Percentiles rank a stretch among this genome's conserved stretches.
Conservation (phyloP, 2,329 filamentous ascomycete species). For the Biscogniauxia sp. region DNA sequence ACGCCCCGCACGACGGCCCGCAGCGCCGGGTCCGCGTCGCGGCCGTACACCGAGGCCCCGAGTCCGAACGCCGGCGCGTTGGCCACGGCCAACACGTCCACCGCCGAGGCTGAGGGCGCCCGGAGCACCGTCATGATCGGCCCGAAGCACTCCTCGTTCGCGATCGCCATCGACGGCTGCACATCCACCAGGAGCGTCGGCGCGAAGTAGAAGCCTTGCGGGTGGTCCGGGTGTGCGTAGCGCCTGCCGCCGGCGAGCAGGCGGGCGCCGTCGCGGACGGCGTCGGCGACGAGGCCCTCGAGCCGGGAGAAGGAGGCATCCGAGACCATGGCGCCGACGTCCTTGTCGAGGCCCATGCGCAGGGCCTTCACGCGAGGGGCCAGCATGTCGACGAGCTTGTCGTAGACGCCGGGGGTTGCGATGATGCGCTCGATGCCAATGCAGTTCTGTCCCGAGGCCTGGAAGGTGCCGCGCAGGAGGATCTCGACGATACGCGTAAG, state of each 20-base stretch:
- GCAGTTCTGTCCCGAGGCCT: slow-evolving; percentile 95
- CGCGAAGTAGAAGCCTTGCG: slow-evolving; percentile 83
- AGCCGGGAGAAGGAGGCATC: slow-evolving; percentile 70
- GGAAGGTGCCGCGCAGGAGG: slow-evolving; percentile 88
- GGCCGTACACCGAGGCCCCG: slow-evolving; percentile 84
- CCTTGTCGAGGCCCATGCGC: slow-evolving; percentile 72
- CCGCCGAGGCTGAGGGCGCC: slow-evolving; percentile 56
- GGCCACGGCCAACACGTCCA: slow-evolving; percentile 70
- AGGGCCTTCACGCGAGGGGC: slow-evolving; percentile 71
- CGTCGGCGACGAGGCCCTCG: slow-evolving; percentile 73
- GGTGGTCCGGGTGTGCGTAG: slow-evolving; percentile 68
- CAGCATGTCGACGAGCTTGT: slow-evolving; percentile 67
- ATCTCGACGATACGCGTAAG: slow-evolving; percentile 75
- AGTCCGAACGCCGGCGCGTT: slow-evolving; percentile 86
- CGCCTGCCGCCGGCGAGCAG: slow-evolving; percentile 78
- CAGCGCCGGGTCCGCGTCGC: slow-evolving; percentile 58
- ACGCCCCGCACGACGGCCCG: slow-evolving; percentile 64
- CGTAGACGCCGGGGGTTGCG: slow-evolving; percentile 73
- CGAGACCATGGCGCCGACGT: slow-evolving; percentile 90
- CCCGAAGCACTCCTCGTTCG: slow-evolving; percentile 88
- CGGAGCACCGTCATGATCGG: slow-evolving; percentile 86
- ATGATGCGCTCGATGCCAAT: slow-evolving; percentile 95
- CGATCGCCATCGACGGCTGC: slow-evolving; percentile 79
- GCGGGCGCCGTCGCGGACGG: slow-evolving; percentile 73
- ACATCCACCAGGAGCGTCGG: slow-evolving; percentile 93